phyloP scores from a whole-genome alignment of 2,329 filamentous ascomycete species.

The Neurospora crassa region DNA sequence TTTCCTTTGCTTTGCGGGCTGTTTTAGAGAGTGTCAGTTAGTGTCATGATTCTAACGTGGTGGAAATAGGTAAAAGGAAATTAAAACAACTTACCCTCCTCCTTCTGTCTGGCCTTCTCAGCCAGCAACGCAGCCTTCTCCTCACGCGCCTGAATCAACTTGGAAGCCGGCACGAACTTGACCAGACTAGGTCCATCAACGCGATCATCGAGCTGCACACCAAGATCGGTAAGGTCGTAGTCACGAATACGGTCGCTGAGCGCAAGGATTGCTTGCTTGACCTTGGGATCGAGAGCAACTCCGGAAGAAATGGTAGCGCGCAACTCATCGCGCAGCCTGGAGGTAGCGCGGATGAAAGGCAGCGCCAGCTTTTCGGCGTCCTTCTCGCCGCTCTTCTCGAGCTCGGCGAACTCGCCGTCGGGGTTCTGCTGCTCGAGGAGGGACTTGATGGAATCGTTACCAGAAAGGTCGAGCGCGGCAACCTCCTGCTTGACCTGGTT shows the following conservation, averaged over 20 bases:
- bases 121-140: slow-evolving; percentile 52
- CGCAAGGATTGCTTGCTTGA: slow-evolving; percentile 52
- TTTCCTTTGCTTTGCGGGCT: slow-evolving; percentile 36
- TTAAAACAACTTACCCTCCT: slow-evolving; percentile 34
- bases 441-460: slow-evolving; percentile 29
- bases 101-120: slow-evolving; percentile 47
- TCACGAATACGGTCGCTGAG: slow-evolving; percentile 78
- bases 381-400: slow-evolving; percentile 34
- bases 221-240: slow-evolving; percentile 68
- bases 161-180: slow-evolving; percentile 47
- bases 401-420: slow-evolving; percentile 32
- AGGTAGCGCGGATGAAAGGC: slow-evolving; percentile 46
- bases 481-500: slow-evolving; percentile 37
- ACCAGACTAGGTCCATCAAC: slow-evolving; percentile 62
- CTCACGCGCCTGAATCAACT: slow-evolving; percentile 45
- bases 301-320: slow-evolving; percentile 39
- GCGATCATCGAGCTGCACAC: slow-evolving; percentile 82
- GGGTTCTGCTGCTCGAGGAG: slow-evolving; percentile 35
- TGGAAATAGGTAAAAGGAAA: not conserved
- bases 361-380: slow-evolving; percentile 44
- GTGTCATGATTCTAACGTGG: not conserved
- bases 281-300: slow-evolving; percentile 43
- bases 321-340: slow-evolving; percentile 52
- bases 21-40: not conserved
- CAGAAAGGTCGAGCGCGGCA: slow-evolving; percentile 37